phyloP scores from a whole-genome alignment of 371 early-diverging fungal genomes.

The Basidiobolus meristosporus region DNA sequence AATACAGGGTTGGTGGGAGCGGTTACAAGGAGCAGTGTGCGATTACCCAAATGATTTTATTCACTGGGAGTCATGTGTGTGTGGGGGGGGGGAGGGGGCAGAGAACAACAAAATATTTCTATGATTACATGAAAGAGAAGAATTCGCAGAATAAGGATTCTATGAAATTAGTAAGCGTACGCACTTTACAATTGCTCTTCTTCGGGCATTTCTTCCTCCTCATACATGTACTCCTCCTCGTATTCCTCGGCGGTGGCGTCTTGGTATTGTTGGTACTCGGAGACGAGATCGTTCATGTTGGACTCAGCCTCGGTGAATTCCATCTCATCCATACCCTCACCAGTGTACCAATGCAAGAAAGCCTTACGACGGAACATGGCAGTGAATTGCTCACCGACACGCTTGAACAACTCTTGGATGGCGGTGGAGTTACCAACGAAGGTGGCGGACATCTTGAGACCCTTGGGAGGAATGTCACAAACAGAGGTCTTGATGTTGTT shows the following conservation, averaged over 20 bases:
- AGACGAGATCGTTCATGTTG: constrained; percentile 91
- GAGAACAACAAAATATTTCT: too few species aligned
- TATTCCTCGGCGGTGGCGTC: constrained; percentile 73
- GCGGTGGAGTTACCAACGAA: constrained; percentile 98
- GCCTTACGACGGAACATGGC: constrained; percentile 93
- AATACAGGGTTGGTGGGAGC: too few species aligned
- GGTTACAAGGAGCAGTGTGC: too few species aligned
- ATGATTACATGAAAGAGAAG: too few species aligned
- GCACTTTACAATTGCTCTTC: too few species aligned
- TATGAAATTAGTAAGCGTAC: too few species aligned
- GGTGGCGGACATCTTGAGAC: constrained; percentile 93
- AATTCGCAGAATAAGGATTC: too few species aligned
- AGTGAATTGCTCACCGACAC: constrained; percentile 91
- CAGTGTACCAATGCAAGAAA: constrained; percentile 95
- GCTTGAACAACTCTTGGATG: constrained; percentile 97
- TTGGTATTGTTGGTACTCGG: constrained; percentile 98
- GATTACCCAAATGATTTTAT: too few species aligned
- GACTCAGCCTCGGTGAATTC: constrained; percentile 89
- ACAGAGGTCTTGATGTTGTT: constrained; percentile 98
- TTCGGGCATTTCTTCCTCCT: too few species aligned
- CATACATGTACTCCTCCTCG: too few species aligned
- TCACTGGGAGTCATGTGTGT: too few species aligned
- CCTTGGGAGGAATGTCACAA: constrained; percentile 95
- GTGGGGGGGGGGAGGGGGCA: too few species aligned
- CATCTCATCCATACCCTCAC: constrained; percentile 96